A percentile compares a stretch with the other conserved stretches of the same genome.
Conservation (phyloP, 768 basidiomycete genomes). For the Xanthoconium stramineum region DNA sequence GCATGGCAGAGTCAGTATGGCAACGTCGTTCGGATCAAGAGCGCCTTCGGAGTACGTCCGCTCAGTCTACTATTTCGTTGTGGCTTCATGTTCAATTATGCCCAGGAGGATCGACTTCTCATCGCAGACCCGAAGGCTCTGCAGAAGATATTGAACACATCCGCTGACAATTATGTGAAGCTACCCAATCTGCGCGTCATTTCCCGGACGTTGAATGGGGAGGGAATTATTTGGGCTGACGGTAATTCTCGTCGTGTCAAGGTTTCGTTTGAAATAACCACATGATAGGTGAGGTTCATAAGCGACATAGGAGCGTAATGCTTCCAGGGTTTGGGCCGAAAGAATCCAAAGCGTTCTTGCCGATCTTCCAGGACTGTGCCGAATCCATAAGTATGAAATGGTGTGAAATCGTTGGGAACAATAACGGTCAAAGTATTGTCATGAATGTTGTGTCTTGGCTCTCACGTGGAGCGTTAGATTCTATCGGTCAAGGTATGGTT, state of each 20-base stretch:
- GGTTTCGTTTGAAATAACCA: constrained; percentile 11
- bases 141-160: constrained; percentile 37
- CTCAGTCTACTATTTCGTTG: background rate
- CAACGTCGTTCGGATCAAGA: constrained; percentile 21
- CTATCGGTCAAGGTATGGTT: constrained; percentile 42
- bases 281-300: constrained; percentile 39
- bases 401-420: constrained; percentile 12
- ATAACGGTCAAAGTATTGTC: background rate
- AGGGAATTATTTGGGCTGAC: constrained; percentile 38
- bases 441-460: constrained; percentile 24
- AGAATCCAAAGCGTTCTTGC: constrained; percentile 48
- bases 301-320: constrained; percentile 51
- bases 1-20: constrained; percentile 31
- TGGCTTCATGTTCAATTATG: background rate
- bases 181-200: constrained; percentile 19
- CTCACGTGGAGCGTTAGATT: constrained; percentile 45
- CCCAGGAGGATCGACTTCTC: constrained; percentile 43
- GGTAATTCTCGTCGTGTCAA: constrained; percentile 21
- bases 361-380: constrained; percentile 42
- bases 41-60: constrained; percentile 19
- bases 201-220: constrained; percentile 22
- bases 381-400: constrained; percentile 16
- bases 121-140: constrained; percentile 47
- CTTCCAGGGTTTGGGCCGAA: constrained; percentile 52
- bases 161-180: constrained; percentile 42